Evolutionary conservation across 2,329 filamentous ascomycete genomes (phyloP).

Genomic region (Cladosporium sp.): DNA sequence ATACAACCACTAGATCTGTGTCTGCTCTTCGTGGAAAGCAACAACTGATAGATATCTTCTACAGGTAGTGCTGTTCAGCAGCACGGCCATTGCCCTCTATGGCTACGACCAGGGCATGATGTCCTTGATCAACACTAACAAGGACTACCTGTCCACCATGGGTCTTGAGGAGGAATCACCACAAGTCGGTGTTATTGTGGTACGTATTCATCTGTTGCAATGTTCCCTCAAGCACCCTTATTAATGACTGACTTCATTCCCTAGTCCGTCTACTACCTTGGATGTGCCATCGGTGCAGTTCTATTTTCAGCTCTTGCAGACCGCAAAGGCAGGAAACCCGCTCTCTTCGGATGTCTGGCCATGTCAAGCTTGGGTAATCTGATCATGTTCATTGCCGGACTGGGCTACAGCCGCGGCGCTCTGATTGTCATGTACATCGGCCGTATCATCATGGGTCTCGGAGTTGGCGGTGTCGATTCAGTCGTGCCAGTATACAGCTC

Average conservation of each 20-base stretch:
- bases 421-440: constrained; percentile 49
- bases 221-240: neutral
- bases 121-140: constrained; percentile 53
- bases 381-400: constrained; percentile 57
- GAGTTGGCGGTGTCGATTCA: constrained; percentile 57
- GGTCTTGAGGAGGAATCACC: constrained; percentile 47
- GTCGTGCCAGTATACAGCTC: constrained; percentile 59
- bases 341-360: constrained; percentile 53
- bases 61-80: constrained; percentile 51
- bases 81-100: constrained; percentile 53
- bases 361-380: constrained; percentile 54
- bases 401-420: constrained; percentile 40
- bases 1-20: too few species aligned
- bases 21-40: too few species aligned
- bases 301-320: constrained; percentile 55
- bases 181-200: constrained; percentile 55
- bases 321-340: constrained; percentile 50
- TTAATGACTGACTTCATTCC: neutral
- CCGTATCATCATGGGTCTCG: constrained; percentile 52
- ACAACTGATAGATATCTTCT: neutral
- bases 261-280: constrained; percentile 57
- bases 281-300: constrained; percentile 56
- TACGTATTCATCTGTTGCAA: neutral
- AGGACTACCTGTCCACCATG: constrained; percentile 56
- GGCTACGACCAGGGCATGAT: constrained; percentile 45